Evolutionary conservation across 2,329 filamentous ascomycete species (phyloP).

Genomic region (Fusarium mangiferae): DNA sequence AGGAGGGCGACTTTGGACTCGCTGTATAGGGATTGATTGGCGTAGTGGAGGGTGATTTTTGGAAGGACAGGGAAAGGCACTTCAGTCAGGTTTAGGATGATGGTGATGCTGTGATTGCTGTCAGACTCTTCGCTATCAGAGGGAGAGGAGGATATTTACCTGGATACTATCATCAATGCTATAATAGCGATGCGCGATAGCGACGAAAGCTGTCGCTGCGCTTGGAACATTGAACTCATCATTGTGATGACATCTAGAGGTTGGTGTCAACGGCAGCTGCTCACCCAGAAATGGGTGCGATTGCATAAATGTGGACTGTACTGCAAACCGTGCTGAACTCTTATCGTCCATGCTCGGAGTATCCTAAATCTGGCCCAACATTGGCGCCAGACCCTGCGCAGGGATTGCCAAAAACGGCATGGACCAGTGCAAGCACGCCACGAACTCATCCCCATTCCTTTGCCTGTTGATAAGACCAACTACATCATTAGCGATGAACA

Average conservation of each 20-base stretch:
- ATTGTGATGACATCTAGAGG: background rate
- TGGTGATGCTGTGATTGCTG: background rate
- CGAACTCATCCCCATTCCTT: background rate
- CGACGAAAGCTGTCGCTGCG: background rate
- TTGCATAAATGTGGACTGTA: background rate
- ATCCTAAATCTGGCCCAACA: background rate
- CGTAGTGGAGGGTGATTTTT: background rate
- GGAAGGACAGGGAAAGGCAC: fast-evolving
- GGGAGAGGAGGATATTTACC: fast-evolving
- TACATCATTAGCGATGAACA: fast-evolving
- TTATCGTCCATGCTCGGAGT: background rate
- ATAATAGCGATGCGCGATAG: background rate
- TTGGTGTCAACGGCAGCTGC: background rate
- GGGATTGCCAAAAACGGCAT: background rate
- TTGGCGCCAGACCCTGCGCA: no score
- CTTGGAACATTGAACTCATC: background rate
- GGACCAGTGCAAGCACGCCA: fast-evolving
- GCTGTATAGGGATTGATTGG: background rate
- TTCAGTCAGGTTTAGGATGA: background rate
- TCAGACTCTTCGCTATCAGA: background rate
- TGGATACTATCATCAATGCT: fast-evolving
- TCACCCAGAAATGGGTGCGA: background rate
- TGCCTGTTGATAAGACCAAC: fast-evolving
- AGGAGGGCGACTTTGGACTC: background rate
- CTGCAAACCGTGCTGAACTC: background rate